Percentiles rank a stretch among this genome's conserved stretches.
Conservation (phyloP, 164 flowering plant species). For the Tinospora cordifolia region DNA sequence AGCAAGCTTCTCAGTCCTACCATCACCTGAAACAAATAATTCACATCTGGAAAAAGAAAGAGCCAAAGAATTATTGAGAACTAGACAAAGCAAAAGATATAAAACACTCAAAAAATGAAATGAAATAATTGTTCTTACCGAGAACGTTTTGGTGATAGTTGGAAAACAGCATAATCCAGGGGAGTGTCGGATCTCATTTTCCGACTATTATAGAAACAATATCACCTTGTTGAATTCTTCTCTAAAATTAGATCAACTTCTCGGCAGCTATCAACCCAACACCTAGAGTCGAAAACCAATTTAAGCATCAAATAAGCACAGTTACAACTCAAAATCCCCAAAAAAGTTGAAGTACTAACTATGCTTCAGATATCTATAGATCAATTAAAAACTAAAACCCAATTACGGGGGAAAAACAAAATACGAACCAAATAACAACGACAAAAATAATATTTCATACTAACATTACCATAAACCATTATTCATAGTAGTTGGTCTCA, state of each 20-base stretch:
- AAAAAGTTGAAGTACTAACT: background rate
- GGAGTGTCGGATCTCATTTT: constrained; percentile 60
- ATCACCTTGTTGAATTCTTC: constrained; percentile 14
- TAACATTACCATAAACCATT: background rate
- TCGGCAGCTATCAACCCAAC: constrained; percentile 1
- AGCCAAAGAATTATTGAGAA: constrained; percentile 2
- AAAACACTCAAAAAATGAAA: background rate
- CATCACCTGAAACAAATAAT: constrained; percentile 67
- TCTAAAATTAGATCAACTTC: constrained; percentile 6
- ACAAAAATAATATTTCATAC: background rate
- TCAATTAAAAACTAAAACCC: too few species aligned
- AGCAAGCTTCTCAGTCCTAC: constrained; percentile 81
- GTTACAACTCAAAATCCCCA: constrained; percentile 12
- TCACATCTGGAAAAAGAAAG: constrained; percentile 61
- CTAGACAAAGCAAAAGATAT: background rate
- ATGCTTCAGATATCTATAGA: too few species aligned
- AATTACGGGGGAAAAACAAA: too few species aligned
- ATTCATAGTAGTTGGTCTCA: too few species aligned
- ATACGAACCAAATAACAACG: background rate
- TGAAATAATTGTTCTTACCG: constrained; percentile 34
- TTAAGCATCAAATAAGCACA: constrained; percentile 2
- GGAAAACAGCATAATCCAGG: constrained; percentile 74
- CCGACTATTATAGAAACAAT: constrained; percentile 5
- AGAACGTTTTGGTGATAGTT: constrained; percentile 68
- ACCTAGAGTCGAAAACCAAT: constrained; percentile 8